phyloP scores from a whole-genome alignment of 805 yeast genomes.

The Saccharomycopsis selenospora region DNA sequence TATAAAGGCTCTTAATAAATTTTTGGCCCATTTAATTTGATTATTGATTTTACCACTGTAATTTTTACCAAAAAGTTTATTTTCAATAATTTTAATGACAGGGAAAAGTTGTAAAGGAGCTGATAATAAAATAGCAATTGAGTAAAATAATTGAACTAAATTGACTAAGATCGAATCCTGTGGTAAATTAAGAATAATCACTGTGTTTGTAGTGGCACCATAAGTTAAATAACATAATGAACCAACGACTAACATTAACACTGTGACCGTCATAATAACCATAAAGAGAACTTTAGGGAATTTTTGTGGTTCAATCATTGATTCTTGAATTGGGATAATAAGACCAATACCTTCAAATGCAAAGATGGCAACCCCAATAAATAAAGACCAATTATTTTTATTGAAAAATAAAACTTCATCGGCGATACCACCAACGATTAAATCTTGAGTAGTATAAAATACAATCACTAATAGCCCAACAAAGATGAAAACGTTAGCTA shows the following conservation, averaged over 20 bases:
- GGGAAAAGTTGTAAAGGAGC: conserved; percentile 81
- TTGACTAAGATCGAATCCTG: conserved; percentile 56
- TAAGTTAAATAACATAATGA: conserved; percentile 63
- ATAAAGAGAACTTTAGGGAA: conserved; percentile 57
- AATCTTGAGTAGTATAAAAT: conserved; percentile 43
- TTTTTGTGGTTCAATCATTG: conserved; percentile 69
- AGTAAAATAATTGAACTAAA: conserved; percentile 61
- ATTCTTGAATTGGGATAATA: conserved; percentile 74
- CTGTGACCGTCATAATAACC: conserved; percentile 57
- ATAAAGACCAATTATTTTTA: conserved; percentile 53
- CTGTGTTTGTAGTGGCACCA: conserved; percentile 59
- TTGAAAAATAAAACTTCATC: conserved; percentile 49
- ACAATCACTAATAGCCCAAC: conserved; percentile 59
- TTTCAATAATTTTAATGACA: conserved; percentile 67
- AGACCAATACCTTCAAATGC: conserved; percentile 86
- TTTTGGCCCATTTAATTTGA: conserved; percentile 59
- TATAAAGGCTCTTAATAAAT: conserved; percentile 45
- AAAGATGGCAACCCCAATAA: conserved; percentile 78
- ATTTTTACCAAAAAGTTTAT: conserved; percentile 42
- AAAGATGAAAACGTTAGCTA: conserved; percentile 66
- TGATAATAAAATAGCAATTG: conserved; percentile 66
- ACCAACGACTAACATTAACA: conserved; percentile 57
- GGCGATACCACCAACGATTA: conserved; percentile 40
- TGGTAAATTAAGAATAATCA: conserved; percentile 65
- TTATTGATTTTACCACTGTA: conserved; percentile 49